phyloP scores from a whole-genome alignment of 1,139 yeast species.

The Eremothecium gossypii region DNA sequence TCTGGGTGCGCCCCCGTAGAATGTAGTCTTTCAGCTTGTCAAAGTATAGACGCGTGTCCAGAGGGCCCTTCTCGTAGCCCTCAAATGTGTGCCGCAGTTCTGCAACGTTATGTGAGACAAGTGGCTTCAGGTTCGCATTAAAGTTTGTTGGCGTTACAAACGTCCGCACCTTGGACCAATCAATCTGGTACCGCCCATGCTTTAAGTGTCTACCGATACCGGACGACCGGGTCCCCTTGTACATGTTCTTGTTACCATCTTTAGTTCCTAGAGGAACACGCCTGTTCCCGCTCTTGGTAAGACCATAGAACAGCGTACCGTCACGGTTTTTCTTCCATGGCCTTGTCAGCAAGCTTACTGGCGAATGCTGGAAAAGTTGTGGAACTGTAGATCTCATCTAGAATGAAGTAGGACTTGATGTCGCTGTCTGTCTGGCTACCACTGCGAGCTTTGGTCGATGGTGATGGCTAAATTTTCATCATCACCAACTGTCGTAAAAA shows the following conservation, averaged over 20 bases:
- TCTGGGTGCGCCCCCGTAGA: constrained; percentile 46
- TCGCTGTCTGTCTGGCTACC: no score
- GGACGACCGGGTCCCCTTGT: constrained; percentile 92
- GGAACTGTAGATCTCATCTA: constrained; percentile 48
- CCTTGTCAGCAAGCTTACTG: constrained; percentile 48
- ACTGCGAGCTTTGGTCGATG: no score
- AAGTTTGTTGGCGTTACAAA: constrained; percentile 67
- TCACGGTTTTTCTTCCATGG: constrained; percentile 87
- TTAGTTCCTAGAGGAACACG: constrained; percentile 83
- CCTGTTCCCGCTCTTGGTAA: constrained; percentile 67
- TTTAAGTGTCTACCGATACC: constrained; percentile 80
- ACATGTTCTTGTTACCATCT: constrained; percentile 87
- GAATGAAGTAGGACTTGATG: no score
- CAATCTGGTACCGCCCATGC: constrained; percentile 64
- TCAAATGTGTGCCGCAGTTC: constrained; percentile 55
- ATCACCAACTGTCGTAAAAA: no score
- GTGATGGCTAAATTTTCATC: no score
- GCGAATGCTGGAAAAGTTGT: constrained; percentile 46
- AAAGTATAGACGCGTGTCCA: constrained; percentile 66
- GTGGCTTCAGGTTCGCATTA: constrained; percentile 51
- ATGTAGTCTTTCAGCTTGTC: constrained; percentile 67
- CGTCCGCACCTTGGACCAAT: constrained; percentile 84
- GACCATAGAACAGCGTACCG: constrained; percentile 78
- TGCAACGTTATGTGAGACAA: constrained; percentile 66
- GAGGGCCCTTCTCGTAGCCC: constrained; percentile 65